Conservation (phyloP, 257 asterid species). For the Przewalskia tangutica region DNA sequence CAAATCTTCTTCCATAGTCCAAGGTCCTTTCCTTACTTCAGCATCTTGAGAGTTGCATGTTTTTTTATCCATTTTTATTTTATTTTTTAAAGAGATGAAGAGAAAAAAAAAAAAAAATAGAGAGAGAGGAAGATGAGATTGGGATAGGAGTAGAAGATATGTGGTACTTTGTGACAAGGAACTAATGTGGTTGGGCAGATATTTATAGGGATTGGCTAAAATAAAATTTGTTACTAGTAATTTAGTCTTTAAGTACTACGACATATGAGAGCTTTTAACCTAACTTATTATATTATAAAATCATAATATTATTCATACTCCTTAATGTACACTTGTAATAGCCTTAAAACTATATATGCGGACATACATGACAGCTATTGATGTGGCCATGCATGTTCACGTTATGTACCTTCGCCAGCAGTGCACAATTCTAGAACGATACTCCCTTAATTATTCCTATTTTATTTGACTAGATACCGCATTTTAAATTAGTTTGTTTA, state of each 20-base stretch:
- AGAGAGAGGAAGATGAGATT: not conserved
- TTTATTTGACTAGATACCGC: too few species aligned
- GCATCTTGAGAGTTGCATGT: conserved; percentile 71
- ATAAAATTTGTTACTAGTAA: conserved; percentile 12
- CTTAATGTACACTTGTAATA: not conserved
- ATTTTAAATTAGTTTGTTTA: too few species aligned
- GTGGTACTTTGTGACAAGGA: conserved; percentile 24
- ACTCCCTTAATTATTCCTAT: not conserved
- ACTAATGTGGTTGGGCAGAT: conserved; percentile 33
- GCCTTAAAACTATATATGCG: not conserved
- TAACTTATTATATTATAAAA: conserved; percentile 35
- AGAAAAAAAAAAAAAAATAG: not conserved
- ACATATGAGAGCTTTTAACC: conserved; percentile 37
- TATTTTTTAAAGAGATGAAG: not conserved
- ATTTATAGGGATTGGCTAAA: conserved; percentile 51
- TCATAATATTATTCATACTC: not conserved
- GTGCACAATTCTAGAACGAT: not conserved
- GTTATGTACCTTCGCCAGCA: not conserved
- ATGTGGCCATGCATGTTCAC: conserved; percentile 9
- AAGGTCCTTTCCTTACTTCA: conserved; percentile 97
- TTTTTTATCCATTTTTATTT: conserved; percentile 46
- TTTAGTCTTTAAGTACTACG: conserved; percentile 24
- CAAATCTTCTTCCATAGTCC: conserved; percentile 99
- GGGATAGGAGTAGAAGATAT: not conserved
- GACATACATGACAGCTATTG: not conserved